These are phyloP conservation scores for Turritis glabra DNA, from an alignment of 345 rosid species.

Conservation along the genomic window DNA sequence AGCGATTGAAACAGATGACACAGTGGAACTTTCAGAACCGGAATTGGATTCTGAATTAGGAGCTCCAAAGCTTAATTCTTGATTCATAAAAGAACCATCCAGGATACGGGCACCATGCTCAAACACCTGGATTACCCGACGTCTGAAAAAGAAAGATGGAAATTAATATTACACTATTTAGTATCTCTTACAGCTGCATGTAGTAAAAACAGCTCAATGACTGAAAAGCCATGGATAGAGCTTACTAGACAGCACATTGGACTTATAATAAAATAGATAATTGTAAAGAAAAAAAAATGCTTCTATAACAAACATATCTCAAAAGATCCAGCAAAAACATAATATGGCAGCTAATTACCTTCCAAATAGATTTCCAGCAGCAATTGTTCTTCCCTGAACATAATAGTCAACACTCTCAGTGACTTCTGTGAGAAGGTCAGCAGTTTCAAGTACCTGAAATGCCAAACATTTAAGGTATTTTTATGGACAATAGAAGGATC, in stretches of 20 bases:
- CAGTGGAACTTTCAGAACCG: conserved; percentile 67
- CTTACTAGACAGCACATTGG: conserved; percentile 14
- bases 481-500: conserved; percentile 1
- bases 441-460: conserved; percentile 89
- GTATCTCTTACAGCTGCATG: conserved; percentile 28
- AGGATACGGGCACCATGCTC: conserved; percentile 93
- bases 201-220: neutral
- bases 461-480: conserved; percentile 25
- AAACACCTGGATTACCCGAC: conserved; percentile 89
- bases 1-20: conserved; percentile 81
- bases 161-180: conserved; percentile 10
- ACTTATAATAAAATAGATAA: neutral
- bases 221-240: conserved; percentile 16
- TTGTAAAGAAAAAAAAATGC: neutral
- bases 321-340: conserved; percentile 28
- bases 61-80: conserved; percentile 78
- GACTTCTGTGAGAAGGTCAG: conserved; percentile 93
- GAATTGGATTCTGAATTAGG: conserved; percentile 67
- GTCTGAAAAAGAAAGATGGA: conserved; percentile 49
- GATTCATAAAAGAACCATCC: conserved; percentile 97
- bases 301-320: conserved; percentile 18
- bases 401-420: conserved; percentile 98
- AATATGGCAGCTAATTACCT: conserved; percentile 49
- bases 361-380: conserved; percentile 97
- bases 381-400: conserved; percentile 95